phyloP scores from a whole-genome alignment of 345 rosid species.

The Sisymbrium irio region DNA sequence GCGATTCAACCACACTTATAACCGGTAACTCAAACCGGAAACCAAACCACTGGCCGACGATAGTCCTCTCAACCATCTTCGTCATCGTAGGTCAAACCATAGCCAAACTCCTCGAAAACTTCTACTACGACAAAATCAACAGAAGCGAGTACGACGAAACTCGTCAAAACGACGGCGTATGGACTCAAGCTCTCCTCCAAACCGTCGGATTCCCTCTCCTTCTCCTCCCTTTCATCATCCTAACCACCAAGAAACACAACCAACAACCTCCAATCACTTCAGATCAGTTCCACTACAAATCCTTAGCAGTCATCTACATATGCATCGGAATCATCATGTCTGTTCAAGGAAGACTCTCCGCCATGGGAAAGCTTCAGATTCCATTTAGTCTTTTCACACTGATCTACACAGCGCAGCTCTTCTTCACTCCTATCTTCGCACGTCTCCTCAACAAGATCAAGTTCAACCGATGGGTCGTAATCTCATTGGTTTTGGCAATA shows the following conservation, averaged over 20 bases:
- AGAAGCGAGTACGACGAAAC: slow-evolving; percentile 17
- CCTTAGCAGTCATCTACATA: slow-evolving; percentile 21
- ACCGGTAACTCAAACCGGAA: slow-evolving; percentile 21
- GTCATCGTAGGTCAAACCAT: slow-evolving; percentile 26
- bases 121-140: slow-evolving; percentile 22
- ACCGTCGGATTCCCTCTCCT: slow-evolving; percentile 38
- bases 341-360: slow-evolving; percentile 30
- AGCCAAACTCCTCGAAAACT: slow-evolving; percentile 35
- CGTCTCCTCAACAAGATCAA: slow-evolving; percentile 24
- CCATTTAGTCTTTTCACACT: slow-evolving; percentile 26
- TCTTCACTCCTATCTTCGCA: slow-evolving; percentile 31
- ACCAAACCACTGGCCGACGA: slow-evolving; percentile 38
- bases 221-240: slow-evolving; percentile 32
- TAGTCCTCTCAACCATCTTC: slow-evolving; percentile 26
- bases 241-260: slow-evolving; percentile 4
- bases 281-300: slow-evolving; percentile 13
- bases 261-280: slow-evolving; percentile 17
- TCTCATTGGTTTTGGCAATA: slow-evolving; percentile 30
- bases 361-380: slow-evolving; percentile 29
- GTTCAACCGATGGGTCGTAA: slow-evolving; percentile 29
- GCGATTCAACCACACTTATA: slow-evolving; percentile 12
- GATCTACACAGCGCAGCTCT: slow-evolving; percentile 31
- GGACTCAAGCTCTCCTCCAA: slow-evolving; percentile 36
- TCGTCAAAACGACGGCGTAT: slow-evolving; percentile 33
- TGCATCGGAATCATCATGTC: slow-evolving; percentile 29